A percentile compares a stretch with the other conserved stretches of the same genome.
Conservation (phyloP, 768 basidiomycete genomes). For the Coprinellus micaceus region DNA sequence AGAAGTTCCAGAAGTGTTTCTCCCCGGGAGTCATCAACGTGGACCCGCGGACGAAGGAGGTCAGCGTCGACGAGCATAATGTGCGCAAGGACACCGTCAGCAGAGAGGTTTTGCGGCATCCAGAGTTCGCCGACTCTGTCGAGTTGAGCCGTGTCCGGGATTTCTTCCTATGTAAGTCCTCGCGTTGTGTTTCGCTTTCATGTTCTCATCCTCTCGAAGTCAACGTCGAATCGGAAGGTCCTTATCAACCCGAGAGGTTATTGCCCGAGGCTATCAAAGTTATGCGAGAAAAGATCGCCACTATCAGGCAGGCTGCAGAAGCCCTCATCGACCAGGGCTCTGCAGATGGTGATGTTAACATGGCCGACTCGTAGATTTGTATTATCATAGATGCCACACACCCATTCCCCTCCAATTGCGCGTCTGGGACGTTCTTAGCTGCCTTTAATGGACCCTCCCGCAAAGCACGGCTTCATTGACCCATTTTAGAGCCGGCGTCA, state of each 20-base stretch:
- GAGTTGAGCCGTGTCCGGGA: slow-evolving; percentile 84
- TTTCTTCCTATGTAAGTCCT: slow-evolving; percentile 81
- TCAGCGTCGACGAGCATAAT: slow-evolving; percentile 58
- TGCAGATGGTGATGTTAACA: slow-evolving; percentile 47
- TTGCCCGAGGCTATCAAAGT: slow-evolving; percentile 77
- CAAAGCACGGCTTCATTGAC: too few relatives aligned
- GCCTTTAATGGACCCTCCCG: too few relatives aligned
- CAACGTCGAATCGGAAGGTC: slow-evolving; percentile 87
- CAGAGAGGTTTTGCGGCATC: slow-evolving; percentile 87
- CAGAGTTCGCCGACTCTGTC: slow-evolving; percentile 83
- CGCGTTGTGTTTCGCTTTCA: background rate
- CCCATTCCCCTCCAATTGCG: too few relatives aligned
- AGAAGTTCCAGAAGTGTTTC: slow-evolving; percentile 87
- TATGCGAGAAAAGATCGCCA: slow-evolving; percentile 74
- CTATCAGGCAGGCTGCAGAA: slow-evolving; percentile 56
- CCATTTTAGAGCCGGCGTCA: too few relatives aligned
- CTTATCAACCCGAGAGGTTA: slow-evolving; percentile 81
- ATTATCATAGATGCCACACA: too few relatives aligned
- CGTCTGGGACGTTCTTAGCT: too few relatives aligned
- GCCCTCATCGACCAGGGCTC: slow-evolving; percentile 42
- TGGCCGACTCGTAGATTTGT: slow-evolving; percentile 36
- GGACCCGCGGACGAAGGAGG: slow-evolving; percentile 51
- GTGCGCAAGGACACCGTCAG: slow-evolving; percentile 86
- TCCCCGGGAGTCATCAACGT: slow-evolving; percentile 75
- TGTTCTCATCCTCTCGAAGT: slow-evolving; percentile 39